phyloP scores from a whole-genome alignment of 805 yeast genomes.

The Cyberlindnera petersonii region DNA sequence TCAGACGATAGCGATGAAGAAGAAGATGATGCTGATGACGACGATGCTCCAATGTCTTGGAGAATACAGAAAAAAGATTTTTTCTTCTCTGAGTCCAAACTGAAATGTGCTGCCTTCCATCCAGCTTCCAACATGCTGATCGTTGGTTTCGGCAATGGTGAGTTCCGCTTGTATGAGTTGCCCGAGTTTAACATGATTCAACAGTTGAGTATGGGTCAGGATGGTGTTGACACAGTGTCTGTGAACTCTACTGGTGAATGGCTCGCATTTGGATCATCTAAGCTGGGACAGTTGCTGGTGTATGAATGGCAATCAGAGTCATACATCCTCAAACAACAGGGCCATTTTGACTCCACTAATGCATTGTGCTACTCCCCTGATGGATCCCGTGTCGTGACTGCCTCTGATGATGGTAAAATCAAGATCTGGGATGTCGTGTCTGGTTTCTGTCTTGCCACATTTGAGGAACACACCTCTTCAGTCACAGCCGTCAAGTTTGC shows the following conservation, averaged over 20 bases:
- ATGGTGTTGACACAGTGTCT: slow-evolving; percentile 76
- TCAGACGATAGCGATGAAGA: slow-evolving; percentile 41
- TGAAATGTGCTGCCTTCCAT: slow-evolving; percentile 83
- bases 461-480: slow-evolving; percentile 84
- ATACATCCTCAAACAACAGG: slow-evolving; percentile 91
- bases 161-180: slow-evolving; percentile 84
- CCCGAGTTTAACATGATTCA: slow-evolving; percentile 79
- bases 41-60: slow-evolving; percentile 58
- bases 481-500: slow-evolving; percentile 88
- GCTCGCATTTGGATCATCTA: slow-evolving; percentile 92
- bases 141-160: slow-evolving; percentile 87
- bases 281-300: slow-evolving; percentile 88
- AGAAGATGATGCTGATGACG: slow-evolving; percentile 36
- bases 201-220: slow-evolving; percentile 87
- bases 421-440: slow-evolving; percentile 94
- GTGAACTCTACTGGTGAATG: slow-evolving; percentile 89
- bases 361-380: slow-evolving; percentile 88
- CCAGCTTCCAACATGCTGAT: slow-evolving; percentile 65
- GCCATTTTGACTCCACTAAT: slow-evolving; percentile 90
- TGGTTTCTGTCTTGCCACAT: slow-evolving; percentile 90
- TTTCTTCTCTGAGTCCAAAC: slow-evolving; percentile 61
- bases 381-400: slow-evolving; percentile 88
- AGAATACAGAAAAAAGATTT: slow-evolving; percentile 76
- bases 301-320: slow-evolving; percentile 99
- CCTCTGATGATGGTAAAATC: slow-evolving; percentile 94